Evolutionary conservation across 768 basidiomycete genomes (phyloP).

Genomic region (Tubosaeta brunneosetosa): DNA sequence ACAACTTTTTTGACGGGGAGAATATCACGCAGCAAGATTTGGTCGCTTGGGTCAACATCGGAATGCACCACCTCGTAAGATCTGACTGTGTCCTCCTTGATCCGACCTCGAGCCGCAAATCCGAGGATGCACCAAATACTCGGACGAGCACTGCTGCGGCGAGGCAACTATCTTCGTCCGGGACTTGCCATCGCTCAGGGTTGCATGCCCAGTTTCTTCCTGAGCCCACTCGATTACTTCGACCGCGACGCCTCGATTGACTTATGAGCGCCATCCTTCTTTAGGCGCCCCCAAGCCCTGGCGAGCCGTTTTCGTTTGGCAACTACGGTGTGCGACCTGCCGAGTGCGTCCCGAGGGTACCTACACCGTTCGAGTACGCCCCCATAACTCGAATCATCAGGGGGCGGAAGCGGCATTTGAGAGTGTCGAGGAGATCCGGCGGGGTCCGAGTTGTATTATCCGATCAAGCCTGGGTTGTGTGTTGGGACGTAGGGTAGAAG

Average conservation of each 20-base stretch:
- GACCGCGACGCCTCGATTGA: slow-evolving; percentile 61
- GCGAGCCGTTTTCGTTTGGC: slow-evolving; percentile 39
- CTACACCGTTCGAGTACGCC: slow-evolving; percentile 37
- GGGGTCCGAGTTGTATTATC: slow-evolving; percentile 36
- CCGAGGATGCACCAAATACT: slow-evolving; percentile 62
- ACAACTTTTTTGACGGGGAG: slow-evolving; percentile 62
- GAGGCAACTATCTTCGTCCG: slow-evolving; percentile 33
- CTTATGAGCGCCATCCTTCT: slow-evolving; percentile 48
- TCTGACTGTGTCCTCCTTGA: background rate
- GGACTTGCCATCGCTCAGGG: background rate
- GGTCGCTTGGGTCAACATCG: slow-evolving; percentile 63
- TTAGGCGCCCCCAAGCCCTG: slow-evolving; percentile 34
- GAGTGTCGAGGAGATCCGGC: slow-evolving; percentile 37
- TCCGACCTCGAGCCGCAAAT: slow-evolving; percentile 40
- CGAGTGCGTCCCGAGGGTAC: slow-evolving; percentile 36
- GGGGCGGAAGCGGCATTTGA: slow-evolving; percentile 28
- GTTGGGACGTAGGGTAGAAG: background rate
- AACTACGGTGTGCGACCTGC: slow-evolving; percentile 48
- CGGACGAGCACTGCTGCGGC: slow-evolving; percentile 53
- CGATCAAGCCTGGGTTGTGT: slow-evolving; percentile 33
- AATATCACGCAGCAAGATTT: slow-evolving; percentile 60
- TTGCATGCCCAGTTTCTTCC: slow-evolving; percentile 40
- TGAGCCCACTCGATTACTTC: slow-evolving; percentile 63
- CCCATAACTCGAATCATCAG: slow-evolving; percentile 33
- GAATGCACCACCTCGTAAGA: slow-evolving; percentile 58